Base-by-base conservation (phyloP, 2,329 filamentous ascomycete genomes). In the Acarospora socialis region DNA sequence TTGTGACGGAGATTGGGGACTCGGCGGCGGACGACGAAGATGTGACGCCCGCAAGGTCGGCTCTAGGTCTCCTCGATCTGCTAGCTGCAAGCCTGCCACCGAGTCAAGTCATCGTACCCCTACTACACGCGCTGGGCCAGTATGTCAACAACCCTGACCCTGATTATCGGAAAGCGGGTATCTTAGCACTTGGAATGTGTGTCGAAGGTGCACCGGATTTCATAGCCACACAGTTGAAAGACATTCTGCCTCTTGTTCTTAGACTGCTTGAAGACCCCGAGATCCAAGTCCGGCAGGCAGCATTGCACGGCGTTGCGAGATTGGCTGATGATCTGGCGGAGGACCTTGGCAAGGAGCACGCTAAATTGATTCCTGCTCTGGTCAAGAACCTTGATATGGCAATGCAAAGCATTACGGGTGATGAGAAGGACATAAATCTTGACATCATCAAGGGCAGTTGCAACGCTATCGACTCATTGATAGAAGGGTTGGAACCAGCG, bases 201-300 rank as follows among this genome's bases (percentile, higher is more conserved):
- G 87, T 93, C 32, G 90, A 95, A 64, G 90, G 90, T 46, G 87
- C 90, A 18, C 90, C 90, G 10, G 90, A 98, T 56, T 98, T 95
- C 59, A 84, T 95, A 50, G 83, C 82, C 42, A 93, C 86, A 13
- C 90, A 98, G 59, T 72, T 95, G 40, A 69, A 78, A 49, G 71
- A 78, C 43, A 79, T 95, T 43, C 73, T 95, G 54, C 90, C 90
- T 29, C 68, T 81, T 45, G 75, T 95, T 37, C 67, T 94, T 36
- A 75, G 73, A 48, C 69, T 95, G 6, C 72, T 98, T 22, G 56
- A 83, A 51, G 90, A 98, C 51, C 65, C 71, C n/a, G 81, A 92
- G 44, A 68, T 74, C 44, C 75, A 76, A 46, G 90, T 98, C 36
- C 76, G 90, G 38, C 80, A 84, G 53, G 83, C 87, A 30, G 78